phyloP scores from a whole-genome alignment of 139 green algal species.

The Asterochloris sp. region DNA sequence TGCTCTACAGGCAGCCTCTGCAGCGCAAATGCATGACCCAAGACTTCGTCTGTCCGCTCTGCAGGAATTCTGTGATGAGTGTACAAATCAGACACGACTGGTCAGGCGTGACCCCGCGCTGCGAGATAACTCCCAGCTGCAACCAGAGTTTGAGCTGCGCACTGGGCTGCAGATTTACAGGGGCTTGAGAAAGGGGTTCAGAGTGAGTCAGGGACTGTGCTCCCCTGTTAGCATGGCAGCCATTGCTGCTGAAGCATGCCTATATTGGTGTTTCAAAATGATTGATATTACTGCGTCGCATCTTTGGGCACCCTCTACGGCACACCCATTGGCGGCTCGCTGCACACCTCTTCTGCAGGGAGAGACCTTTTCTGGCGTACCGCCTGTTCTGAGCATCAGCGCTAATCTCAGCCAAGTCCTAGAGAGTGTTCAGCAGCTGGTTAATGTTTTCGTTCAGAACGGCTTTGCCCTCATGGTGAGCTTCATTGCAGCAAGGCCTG shows the following conservation, averaged over 20 bases:
- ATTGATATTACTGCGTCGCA: not conserved
- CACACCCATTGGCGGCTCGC: not conserved
- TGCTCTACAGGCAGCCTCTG: not conserved
- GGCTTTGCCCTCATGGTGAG: slow-evolving; percentile 53
- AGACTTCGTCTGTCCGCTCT: not conserved
- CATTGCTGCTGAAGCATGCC: not conserved
- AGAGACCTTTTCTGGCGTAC: slow-evolving; percentile 41
- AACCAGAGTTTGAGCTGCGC: slow-evolving; percentile 24
- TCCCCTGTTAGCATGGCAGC: not conserved
- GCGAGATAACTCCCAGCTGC: slow-evolving; percentile 54
- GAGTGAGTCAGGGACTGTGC: slow-evolving; percentile 19
- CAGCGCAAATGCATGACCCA: not conserved
- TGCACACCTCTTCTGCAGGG: slow-evolving; percentile 3
- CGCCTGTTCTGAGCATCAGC: slow-evolving; percentile 12
- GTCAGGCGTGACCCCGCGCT: slow-evolving; percentile 43
- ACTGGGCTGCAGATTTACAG: slow-evolving; percentile 61
- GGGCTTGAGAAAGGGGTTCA: slow-evolving; percentile 65
- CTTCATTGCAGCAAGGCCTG: not conserved
- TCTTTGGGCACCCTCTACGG: too few species aligned
- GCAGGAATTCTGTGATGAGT: slow-evolving; percentile 64
- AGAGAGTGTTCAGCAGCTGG: slow-evolving; percentile 34
- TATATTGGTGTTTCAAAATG: not conserved
- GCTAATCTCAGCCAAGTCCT: slow-evolving; percentile 27
- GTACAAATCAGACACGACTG: slow-evolving; percentile 19
- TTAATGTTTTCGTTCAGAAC: slow-evolving; percentile 51